A percentile compares a stretch with the other conserved stretches of the same genome.
Evolutionary conservation across 208 protist species (phyloP).

Genomic region (Jaenimonas drosophilae): DNA sequence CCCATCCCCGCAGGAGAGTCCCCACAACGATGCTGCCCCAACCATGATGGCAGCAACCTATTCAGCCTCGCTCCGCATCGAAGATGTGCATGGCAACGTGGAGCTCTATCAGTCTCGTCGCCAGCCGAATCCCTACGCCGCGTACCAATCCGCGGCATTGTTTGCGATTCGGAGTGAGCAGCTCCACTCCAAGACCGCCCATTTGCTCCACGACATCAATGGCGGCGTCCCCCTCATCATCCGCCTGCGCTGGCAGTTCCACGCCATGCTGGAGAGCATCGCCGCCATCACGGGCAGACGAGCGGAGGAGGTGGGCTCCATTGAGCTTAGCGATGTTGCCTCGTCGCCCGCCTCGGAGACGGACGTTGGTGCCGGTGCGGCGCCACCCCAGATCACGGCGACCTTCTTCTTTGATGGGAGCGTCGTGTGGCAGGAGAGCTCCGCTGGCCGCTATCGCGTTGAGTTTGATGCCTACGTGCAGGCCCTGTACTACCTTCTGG

Average conservation of each 20-base stretch:
- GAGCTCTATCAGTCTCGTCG: slow-evolving; percentile 21
- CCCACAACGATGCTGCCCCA: no score
- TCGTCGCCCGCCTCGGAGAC: no score
- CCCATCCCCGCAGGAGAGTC: no score
- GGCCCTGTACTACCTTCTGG: slow-evolving; percentile 63
- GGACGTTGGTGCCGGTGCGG: no score
- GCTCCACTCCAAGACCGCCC: not conserved
- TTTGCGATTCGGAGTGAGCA: slow-evolving; percentile 29
- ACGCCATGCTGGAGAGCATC: slow-evolving; percentile 42
- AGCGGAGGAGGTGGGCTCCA: not conserved
- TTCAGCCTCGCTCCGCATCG: slow-evolving; percentile 15
- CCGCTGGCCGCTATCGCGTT: slow-evolving; percentile 57
- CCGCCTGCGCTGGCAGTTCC: slow-evolving; percentile 78
- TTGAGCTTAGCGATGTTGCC: not conserved
- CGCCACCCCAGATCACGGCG: not conserved
- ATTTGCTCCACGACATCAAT: not conserved
- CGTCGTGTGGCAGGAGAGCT: slow-evolving; percentile 54
- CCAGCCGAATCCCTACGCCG: slow-evolving; percentile 37
- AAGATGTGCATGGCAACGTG: slow-evolving; percentile 30
- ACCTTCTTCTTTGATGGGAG: slow-evolving; percentile 9
- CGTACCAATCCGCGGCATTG: slow-evolving; percentile 37
- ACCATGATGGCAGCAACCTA: slow-evolving; percentile 22
- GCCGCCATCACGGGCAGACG: slow-evolving; percentile 9
- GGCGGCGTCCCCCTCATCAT: slow-evolving; percentile 40
- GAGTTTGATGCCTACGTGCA: slow-evolving; percentile 80